Evolutionary conservation across 192 early-diverging fungal species (phyloP).

Genomic region (Coemansia sp.): DNA sequence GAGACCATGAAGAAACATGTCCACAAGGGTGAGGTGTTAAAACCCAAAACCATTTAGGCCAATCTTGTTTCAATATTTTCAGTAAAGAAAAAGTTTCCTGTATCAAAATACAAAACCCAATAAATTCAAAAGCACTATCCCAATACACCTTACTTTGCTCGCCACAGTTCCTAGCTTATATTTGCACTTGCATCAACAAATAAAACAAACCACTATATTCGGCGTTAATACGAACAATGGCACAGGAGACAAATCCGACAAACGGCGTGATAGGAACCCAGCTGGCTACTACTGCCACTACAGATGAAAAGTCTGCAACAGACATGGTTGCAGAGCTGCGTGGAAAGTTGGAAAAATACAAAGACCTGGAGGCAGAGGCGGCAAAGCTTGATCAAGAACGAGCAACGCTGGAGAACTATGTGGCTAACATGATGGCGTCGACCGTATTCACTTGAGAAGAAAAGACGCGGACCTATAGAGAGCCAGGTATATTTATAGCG

Average conservation of each 20-base stretch:
- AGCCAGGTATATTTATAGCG: too few species aligned
- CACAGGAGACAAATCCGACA: background rate
- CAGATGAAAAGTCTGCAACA: background rate
- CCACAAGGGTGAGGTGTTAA: too few species aligned
- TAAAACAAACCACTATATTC: too few species aligned
- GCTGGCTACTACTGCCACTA: background rate
- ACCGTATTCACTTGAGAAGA: constrained; percentile 35
- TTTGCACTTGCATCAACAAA: too few species aligned
- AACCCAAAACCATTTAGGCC: too few species aligned
- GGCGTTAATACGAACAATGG: background rate
- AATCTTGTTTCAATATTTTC: too few species aligned
- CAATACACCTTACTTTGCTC: too few species aligned
- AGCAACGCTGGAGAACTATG: constrained; percentile 46
- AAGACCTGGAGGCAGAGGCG: constrained; percentile 28
- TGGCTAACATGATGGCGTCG: constrained; percentile 51
- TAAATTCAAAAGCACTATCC: too few species aligned
- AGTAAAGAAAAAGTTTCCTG: too few species aligned
- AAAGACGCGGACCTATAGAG: background rate
- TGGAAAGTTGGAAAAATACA: constrained; percentile 28
- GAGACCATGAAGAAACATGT: too few species aligned
- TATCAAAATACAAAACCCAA: too few species aligned
- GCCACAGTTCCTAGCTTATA: too few species aligned
- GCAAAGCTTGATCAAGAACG: constrained; percentile 37
- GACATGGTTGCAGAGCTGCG: constrained; percentile 24
- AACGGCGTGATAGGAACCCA: background rate